phyloP scores from a whole-genome alignment of 208 protist species.

The Plasmodiophora brassicae region DNA sequence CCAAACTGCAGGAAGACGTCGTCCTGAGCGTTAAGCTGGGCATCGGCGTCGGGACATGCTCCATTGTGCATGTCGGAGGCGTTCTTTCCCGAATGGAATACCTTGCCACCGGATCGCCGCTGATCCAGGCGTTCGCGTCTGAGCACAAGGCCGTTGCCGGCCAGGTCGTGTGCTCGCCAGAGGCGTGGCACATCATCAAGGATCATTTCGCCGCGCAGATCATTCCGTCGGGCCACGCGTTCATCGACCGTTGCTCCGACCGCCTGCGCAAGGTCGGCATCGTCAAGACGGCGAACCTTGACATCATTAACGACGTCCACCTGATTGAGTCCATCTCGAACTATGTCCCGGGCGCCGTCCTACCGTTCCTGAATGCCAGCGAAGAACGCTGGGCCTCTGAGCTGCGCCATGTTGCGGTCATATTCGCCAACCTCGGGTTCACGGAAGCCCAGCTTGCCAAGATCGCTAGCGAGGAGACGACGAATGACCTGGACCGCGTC shows the following conservation, averaged over 20 bases:
- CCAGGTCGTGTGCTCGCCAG: slow-evolving; percentile 35
- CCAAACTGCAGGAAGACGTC: slow-evolving; percentile 17
- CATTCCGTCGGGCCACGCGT: background rate
- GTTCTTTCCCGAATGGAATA: slow-evolving; percentile 45
- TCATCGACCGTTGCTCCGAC: background rate
- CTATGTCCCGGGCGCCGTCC: slow-evolving; percentile 44
- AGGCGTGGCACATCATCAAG: slow-evolving; percentile 43
- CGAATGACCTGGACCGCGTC: slow-evolving; percentile 37
- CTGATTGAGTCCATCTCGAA: slow-evolving; percentile 9
- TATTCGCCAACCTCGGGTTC: slow-evolving; percentile 49
- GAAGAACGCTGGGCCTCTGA: slow-evolving; percentile 46
- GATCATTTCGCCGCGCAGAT: slow-evolving; percentile 1
- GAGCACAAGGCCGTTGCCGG: slow-evolving; percentile 36
- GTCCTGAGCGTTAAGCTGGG: slow-evolving; percentile 33
- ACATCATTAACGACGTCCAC: background rate
- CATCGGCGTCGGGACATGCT: slow-evolving; percentile 42
- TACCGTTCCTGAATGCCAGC: slow-evolving; percentile 32
- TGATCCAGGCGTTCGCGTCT: slow-evolving; percentile 41
- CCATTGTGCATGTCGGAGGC: slow-evolving; percentile 45
- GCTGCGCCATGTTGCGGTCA: slow-evolving; percentile 42
- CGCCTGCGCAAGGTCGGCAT: slow-evolving; percentile 6
- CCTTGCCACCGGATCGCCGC: slow-evolving; percentile 34
- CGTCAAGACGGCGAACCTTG: slow-evolving; percentile 5
- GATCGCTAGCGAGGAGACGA: background rate
- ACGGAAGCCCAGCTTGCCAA: slow-evolving; percentile 24